phyloP scores from a whole-genome alignment of 2,329 filamentous ascomycete genomes.

The Cercospora zeina region DNA sequence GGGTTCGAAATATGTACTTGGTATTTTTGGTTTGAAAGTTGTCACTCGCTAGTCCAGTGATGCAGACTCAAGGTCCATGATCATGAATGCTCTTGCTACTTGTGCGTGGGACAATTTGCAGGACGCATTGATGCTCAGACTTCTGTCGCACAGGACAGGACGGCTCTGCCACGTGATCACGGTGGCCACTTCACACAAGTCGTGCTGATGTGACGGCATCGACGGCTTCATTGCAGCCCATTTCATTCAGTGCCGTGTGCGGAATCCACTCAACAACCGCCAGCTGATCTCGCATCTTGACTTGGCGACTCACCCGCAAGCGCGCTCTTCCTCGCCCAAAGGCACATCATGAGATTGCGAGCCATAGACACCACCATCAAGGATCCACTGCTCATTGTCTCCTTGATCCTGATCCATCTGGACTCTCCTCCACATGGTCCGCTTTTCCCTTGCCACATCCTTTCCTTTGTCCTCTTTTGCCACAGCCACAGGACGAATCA shows the following conservation, averaged over 20 bases:
- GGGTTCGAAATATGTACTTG: neutral
- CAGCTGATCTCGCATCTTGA: neutral
- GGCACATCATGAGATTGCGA: conserved; percentile 22
- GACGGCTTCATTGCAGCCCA: neutral
- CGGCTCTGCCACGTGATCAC: too few species aligned
- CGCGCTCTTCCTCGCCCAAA: conserved; percentile 19
- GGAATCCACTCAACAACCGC: neutral
- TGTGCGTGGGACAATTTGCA: neutral
- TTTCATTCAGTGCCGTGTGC: neutral
- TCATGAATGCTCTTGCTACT: neutral
- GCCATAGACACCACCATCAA: conserved; percentile 55
- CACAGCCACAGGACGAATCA: conserved; percentile 61
- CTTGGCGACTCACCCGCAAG: conserved; percentile 11
- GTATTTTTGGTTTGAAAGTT: neutral
- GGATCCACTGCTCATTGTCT: conserved; percentile 56
- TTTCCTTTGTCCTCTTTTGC: conserved; percentile 54
- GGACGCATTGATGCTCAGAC: neutral
- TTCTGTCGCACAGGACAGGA: too few species aligned
- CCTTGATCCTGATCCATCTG: conserved; percentile 52
- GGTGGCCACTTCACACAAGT: too few species aligned
- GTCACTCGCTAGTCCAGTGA: neutral
- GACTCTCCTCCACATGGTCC: conserved; percentile 51
- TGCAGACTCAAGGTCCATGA: neutral
- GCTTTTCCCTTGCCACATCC: conserved; percentile 44
- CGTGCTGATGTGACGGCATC: neutral